Evolutionary conservation across 192 early-diverging fungal species (phyloP), one percentile per base, ranked within the genome.

Genomic region (Entomortierella beljakovae): DNA sequence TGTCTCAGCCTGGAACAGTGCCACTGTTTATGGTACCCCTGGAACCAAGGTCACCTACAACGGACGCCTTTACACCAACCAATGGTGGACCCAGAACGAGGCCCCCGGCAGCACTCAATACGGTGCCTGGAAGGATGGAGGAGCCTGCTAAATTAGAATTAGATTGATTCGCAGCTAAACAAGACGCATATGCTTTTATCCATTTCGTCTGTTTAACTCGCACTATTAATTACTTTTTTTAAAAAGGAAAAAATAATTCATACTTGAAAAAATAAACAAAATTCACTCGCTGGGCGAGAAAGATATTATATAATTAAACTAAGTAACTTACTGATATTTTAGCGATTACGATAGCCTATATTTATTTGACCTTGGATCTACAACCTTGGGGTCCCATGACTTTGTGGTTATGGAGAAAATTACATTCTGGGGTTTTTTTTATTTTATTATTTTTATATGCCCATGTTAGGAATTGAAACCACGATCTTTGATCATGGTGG

Each of bases 61-160:
- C 38, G 69, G 69, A 9, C 77, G 42, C 37, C 57, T 80, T 37
- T 80, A 46, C 58, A 71, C 77, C 48, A 72, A 62, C 69, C 42
- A 59, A 34, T 80, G 77, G 77, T 80, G 77, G 77, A 80, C 77
- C 51, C 68, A 71, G 59, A 40, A 40, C 49, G 77, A 80, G 50
- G 56, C 58, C 25, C 77, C 77, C 43, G 33, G 26, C 31, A n/a
- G n/a, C 53, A 32, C 57, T 32, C 32, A 40, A 1, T 59, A 32
- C 33, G 68, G 68, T 63, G 69, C 64, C 60, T 80, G 77, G 77
- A 80, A 80, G 64, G 77, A 80, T 65, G 53, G 57, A 33, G 77
- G 77, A 57, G 69, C 77, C 29, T 82, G 71, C 67, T 73, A 67
- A 69, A 62, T 37, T 35, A 22, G n/a, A n/a, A n/a, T n/a, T 57